Evolutionary conservation across 495 filamentous ascomycete species (phyloP), one percentile per base, ranked within the genome.

Genomic region (Penicillium odoratum): DNA sequence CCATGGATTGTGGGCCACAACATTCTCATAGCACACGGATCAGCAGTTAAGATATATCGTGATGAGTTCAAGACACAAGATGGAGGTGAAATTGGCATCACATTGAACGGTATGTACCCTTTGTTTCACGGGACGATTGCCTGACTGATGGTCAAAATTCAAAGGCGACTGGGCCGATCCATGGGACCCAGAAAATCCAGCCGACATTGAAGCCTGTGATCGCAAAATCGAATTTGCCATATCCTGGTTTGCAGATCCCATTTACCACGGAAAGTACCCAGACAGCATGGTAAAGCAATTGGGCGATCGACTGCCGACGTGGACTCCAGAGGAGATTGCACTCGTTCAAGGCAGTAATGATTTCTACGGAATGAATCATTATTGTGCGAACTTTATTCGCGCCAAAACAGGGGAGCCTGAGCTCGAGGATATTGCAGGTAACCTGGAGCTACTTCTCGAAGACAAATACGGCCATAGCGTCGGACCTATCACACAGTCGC

Each of bases 311-410:
- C 78, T 92, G 49, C 88, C 87, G 13, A 74, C 77, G 16, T 90
- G 85, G 71, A 85, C 85, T 0, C 58, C 77, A 25, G 84, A 90
- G 60, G 89, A 91, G 61, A 66, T 80, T 7, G 83, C 82, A 4
- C 78, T 91, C 7, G 83, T 91, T 44, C 79, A 87, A 51, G 88
- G 87, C 42, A 88, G 85, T 69, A 91, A 90, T 67, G 87, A 91
- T 73, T 91, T 91, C 70, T 90, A 91, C 72, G 88, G 88, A 60
- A 90, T 91, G 88, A 91, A 91, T 78, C 88, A 90, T 77, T 91
- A 92, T 78, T 90, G 88, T 53, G 85, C 88, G 64, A 88, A 90
- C 80, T 92, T 87, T 76, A 86, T 92, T 75, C 85, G 84, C 68
- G 86, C 90, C 74, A 84, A 85, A 70, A 79, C 77, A 5, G 76